phyloP scores from a whole-genome alignment of 495 filamentous ascomycete species.

The Penicillium macrosclerotiorum region DNA sequence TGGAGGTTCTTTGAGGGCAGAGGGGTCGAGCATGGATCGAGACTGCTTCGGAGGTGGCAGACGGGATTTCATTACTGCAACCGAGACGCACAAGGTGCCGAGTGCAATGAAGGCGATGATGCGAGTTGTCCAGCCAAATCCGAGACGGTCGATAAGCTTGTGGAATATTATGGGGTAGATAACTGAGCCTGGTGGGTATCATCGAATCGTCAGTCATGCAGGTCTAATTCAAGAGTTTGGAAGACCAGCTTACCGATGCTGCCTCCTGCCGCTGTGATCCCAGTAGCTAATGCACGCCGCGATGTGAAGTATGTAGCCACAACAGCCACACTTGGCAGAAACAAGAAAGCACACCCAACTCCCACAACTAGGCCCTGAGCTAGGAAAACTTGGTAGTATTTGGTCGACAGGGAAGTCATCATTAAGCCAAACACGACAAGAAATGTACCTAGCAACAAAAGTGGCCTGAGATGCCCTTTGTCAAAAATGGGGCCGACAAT shows the following conservation, averaged over 20 bases:
- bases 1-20: slow-evolving; percentile 33
- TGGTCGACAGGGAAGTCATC: slow-evolving; percentile 41
- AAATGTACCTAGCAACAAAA: slow-evolving; percentile 30
- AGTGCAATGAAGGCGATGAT: slow-evolving; percentile 54
- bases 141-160: slow-evolving; percentile 43
- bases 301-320: slow-evolving; percentile 44
- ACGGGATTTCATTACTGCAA: slow-evolving; percentile 30
- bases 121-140: slow-evolving; percentile 54
- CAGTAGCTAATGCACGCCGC: slow-evolving; percentile 43
- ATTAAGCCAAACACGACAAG: slow-evolving; percentile 48
- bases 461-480: slow-evolving; percentile 35
- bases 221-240: background rate
- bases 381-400: slow-evolving; percentile 41
- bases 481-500: slow-evolving; percentile 46
- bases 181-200: slow-evolving; percentile 50
- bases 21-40: slow-evolving; percentile 27
- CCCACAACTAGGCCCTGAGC: slow-evolving; percentile 43
- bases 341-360: slow-evolving; percentile 38
- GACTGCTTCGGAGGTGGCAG: slow-evolving; percentile 14
- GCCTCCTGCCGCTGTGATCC: slow-evolving; percentile 42
- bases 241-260: slow-evolving; percentile 26
- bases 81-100: slow-evolving; percentile 36
- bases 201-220: too few species aligned
- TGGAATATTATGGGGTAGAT: slow-evolving; percentile 56
- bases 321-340: slow-evolving; percentile 41